These are phyloP conservation scores for Aspergillaceae sp. DNA, from an alignment of 2,329 filamentous ascomycete species.

Conservation along the genomic window DNA sequence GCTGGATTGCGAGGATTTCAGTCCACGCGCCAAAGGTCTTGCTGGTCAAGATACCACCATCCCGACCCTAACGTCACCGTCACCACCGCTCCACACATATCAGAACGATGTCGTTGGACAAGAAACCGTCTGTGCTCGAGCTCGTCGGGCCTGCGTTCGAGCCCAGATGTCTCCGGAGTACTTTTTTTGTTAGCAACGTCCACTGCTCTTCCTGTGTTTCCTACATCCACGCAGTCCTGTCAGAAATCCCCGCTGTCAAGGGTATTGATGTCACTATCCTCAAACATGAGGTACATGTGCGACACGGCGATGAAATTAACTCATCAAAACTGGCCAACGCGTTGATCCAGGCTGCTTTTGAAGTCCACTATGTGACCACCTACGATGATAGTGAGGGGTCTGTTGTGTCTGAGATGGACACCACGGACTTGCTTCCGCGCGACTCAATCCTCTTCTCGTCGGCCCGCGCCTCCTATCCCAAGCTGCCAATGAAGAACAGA, in stretches of 20 bases:
- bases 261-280: slow-evolving; percentile 37
- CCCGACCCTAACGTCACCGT: not conserved
- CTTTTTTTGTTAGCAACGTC: slow-evolving; percentile 40
- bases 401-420: slow-evolving; percentile 28
- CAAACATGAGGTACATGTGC: slow-evolving; percentile 36
- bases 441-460: slow-evolving; percentile 16
- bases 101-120: not conserved
- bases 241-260: slow-evolving; percentile 25
- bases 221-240: slow-evolving; percentile 38
- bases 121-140: no score
- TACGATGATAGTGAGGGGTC: slow-evolving; percentile 22
- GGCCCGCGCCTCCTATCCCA: slow-evolving; percentile 12
- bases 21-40: slow-evolving; percentile 2
- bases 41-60: slow-evolving; percentile 2
- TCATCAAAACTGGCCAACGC: slow-evolving; percentile 27
- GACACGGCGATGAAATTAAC: slow-evolving; percentile 25
- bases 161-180: slow-evolving; percentile 13
- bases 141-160: not conserved
- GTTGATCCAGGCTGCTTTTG: slow-evolving; percentile 39
- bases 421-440: slow-evolving; percentile 21
- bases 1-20: no score
- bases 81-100: not conserved
- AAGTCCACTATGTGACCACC: slow-evolving; percentile 38
- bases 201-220: slow-evolving; percentile 42
- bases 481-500: slow-evolving; percentile 13